A percentile compares a stretch with the other conserved stretches of the same genome.
Conservation (phyloP, 441 rosid genomes). For the Flueggea neowawraea region DNA sequence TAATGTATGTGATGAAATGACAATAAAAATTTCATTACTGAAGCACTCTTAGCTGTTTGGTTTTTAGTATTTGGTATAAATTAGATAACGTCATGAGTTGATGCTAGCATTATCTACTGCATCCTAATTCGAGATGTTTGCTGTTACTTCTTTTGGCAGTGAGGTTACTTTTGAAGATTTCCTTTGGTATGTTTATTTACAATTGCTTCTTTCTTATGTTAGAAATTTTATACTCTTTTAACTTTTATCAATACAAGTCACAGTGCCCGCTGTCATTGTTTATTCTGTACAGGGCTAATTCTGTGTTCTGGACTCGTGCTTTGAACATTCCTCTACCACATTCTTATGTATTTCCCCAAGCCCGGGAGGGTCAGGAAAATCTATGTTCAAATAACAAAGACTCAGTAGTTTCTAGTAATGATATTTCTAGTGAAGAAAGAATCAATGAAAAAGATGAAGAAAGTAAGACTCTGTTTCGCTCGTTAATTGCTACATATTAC, state of each 20-base stretch:
- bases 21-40: too few species aligned
- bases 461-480: slow-evolving; percentile 16
- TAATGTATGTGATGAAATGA: too few species aligned
- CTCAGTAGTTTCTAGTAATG: slow-evolving; percentile 13
- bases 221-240: neutral
- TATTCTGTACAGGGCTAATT: slow-evolving; percentile 98
- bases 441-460: slow-evolving; percentile 19
- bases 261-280: too few species aligned
- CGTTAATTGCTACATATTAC: neutral
- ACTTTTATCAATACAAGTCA: slow-evolving; percentile 2
- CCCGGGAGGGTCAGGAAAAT: slow-evolving; percentile 30
- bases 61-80: too few species aligned
- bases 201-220: neutral
- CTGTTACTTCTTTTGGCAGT: slow-evolving; percentile 41
- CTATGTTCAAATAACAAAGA: slow-evolving; percentile 15
- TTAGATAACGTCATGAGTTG: too few species aligned
- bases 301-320: slow-evolving; percentile 93
- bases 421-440: slow-evolving; percentile 16
- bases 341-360: slow-evolving; percentile 78
- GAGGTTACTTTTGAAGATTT: slow-evolving; percentile 75
- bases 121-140: too few species aligned
- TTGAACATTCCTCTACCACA: slow-evolving; percentile 88
- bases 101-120: too few species aligned
- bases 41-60: too few species aligned
- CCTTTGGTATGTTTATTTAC: slow-evolving; percentile 61